Evolutionary conservation across 495 filamentous ascomycete genomes (phyloP), one percentile per base, ranked within the genome.

Genomic region (Cercophora scortea): DNA sequence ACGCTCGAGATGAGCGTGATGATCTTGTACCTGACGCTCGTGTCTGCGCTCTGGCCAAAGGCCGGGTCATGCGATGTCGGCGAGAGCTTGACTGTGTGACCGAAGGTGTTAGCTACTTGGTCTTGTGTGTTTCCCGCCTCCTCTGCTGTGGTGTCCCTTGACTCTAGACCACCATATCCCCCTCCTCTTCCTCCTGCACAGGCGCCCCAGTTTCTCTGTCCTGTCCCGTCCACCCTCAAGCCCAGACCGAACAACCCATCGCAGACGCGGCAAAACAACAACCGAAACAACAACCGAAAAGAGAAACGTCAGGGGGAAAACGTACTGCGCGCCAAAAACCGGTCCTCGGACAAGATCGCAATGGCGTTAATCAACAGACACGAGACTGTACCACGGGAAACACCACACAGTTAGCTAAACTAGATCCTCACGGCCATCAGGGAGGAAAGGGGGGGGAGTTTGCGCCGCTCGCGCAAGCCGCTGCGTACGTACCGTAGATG

Each of bases 321-420:
- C 83, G 59, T 85, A 95, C 90, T 93, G 61, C 94, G 83, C 47
- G 94, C 93, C 47, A 98, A 85, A 69, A 98, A 98, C 33, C 94
- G 84, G 73, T 98, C 93, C 81, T 98, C 92, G 61, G 90, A 96
- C 46, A 97, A 85, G 70, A 98, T 84, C 47, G 90, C 89, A 65
- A 97, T 88, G 40, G 89, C 88, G 72, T 98, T 98, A 64, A 91
- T 82, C 65, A 97, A 79, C 63, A 98, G 87, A 65, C 95, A 62
- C 52, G 80, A 77, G 47, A 89, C 89, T 93, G 62, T 5, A 25
- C 16, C 1, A 32, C 6, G n/a, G n/a, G n/a, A n/a, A n/a, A n/a
- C n/a, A n/a, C n/a, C 4, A 10, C 8, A 25, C 36, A 38, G 25
- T 8, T 32, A 33, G 45, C 10, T 15, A 50, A 12, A 45, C 7